Base-by-base conservation (phyloP, 257 asterid species). In the Eustoma russellianum region DNA sequence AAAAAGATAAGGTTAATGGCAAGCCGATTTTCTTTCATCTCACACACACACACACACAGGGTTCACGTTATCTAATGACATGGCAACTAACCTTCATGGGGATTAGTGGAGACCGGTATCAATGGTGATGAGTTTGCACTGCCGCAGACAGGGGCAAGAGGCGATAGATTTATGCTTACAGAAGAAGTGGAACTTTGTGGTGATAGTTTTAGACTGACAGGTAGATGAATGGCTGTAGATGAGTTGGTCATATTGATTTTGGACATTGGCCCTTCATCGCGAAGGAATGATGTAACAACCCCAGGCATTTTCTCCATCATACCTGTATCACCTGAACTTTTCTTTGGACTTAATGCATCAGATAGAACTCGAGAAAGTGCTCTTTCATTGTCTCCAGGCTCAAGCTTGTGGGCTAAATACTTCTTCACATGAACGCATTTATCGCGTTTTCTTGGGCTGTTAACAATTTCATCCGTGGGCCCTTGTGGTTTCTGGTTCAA, bases 301-400 rank as follows among this genome's bases (percentile, higher is more conserved):
- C 60, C 94, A 49, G 68, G 76, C 62, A 92, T 77, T 72, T 81
- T 92, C 70, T 78, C 94, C 59, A 83, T 85, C 50, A 81, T 78
- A 5, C 95, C 88, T 38, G 11, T 11, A 13, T 83, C 82, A 49
- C 62, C 67, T 9, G 55, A 54, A 18, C 19, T 17, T 48, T 56
- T 78, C 70, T 60, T 84, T 9, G 99, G 97, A 66, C 94, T 88
- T 8, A 85, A 76, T 59, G 88, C 95, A 50, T 88, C 91, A 28
- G 93, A 67, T 66, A 92, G 83, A 49, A 83, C 94, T 65, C 76
- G 81, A n/a, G 99, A 88, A 52, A 88, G 95, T 34, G 94, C 95
- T 64, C 57, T 76, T 48, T 88, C 99, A 16, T 86, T 91, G 40
- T 88, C 95, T 59, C 95, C 97, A 3, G 97, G 97, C 79, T 88